phyloP scores from a whole-genome alignment of 2,329 filamentous ascomycete genomes.

The Ophidiomyces ophidiicola region DNA sequence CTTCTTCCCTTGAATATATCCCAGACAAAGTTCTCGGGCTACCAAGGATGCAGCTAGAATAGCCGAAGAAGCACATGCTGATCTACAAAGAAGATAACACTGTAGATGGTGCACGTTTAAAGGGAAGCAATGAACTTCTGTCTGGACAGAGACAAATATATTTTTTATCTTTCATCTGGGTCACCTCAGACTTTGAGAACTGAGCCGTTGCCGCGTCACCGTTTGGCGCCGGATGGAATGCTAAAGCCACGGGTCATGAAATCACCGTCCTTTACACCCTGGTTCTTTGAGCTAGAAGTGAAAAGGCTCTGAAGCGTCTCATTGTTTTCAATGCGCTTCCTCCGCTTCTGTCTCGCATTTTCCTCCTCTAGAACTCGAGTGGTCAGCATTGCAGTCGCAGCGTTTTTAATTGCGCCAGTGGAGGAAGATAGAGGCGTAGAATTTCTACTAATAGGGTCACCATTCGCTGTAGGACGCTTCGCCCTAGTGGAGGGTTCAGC shows the following conservation, averaged over 20 bases:
- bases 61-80: too few species aligned
- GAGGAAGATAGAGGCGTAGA: slow-evolving; percentile 28
- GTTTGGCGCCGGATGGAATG: slow-evolving; percentile 36
- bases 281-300: slow-evolving; percentile 33
- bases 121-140: too few species aligned
- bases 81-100: too few species aligned
- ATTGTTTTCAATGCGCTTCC: slow-evolving; percentile 54
- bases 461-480: slow-evolving; percentile 12
- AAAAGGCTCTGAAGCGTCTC: slow-evolving; percentile 46
- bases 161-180: too few species aligned
- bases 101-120: too few species aligned
- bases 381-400: slow-evolving; percentile 71
- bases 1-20: too few species aligned
- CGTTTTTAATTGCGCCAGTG: slow-evolving; percentile 65
- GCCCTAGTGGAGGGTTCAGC: neutral
- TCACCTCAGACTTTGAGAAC: too few species aligned
- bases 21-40: too few species aligned
- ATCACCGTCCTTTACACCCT: slow-evolving; percentile 36
- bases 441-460: slow-evolving; percentile 19
- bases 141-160: too few species aligned
- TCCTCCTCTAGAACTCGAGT: slow-evolving; percentile 80
- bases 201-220: slow-evolving; percentile 21
- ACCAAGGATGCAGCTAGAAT: too few species aligned
- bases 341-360: slow-evolving; percentile 64
- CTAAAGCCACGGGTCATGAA: slow-evolving; percentile 50